Conservation (phyloP, 1,284 basidiomycete genomes). For the Cutaneotrichosporon sp. region DNA sequence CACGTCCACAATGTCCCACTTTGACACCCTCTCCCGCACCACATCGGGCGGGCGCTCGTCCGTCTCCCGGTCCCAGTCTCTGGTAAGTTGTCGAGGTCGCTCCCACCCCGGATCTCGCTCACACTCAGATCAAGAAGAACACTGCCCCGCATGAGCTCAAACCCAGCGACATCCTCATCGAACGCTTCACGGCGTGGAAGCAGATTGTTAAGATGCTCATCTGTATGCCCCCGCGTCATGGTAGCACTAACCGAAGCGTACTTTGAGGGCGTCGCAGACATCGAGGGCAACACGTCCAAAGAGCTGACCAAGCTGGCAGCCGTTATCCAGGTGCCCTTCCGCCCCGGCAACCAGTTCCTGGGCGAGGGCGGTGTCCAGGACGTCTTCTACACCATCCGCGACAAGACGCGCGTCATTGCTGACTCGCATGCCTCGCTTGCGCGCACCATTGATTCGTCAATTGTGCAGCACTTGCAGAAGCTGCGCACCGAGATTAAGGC, state of each 20-base stretch:
- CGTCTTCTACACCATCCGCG: conserved; percentile 87
- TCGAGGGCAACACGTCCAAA: conserved; percentile 90
- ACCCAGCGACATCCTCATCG: conserved; percentile 95
- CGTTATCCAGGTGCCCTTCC: conserved; percentile 96
- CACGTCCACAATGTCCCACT: conserved; percentile 47
- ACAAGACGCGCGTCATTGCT: conserved; percentile 90
- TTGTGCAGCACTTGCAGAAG: conserved; percentile 97
- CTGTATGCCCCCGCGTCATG: conserved; percentile 44
- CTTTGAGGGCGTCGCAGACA: conserved; percentile 82
- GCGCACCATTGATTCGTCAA: conserved; percentile 92
- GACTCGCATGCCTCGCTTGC: conserved; percentile 97
- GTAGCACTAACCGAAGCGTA: conserved; percentile 42
- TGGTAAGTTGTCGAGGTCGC: conserved; percentile 50
- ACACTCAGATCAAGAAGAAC: conserved; percentile 73
- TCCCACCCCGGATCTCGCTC: not conserved
- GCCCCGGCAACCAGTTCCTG: conserved; percentile 90
- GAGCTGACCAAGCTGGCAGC: conserved; percentile 95
- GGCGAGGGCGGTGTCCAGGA: conserved; percentile 92
- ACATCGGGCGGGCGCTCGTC: conserved; percentile 67
- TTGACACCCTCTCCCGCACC: conserved; percentile 55
- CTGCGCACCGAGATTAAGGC: conserved; percentile 93
- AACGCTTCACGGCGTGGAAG: conserved; percentile 68
- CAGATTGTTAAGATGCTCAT: conserved; percentile 91
- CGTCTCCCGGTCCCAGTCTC: conserved; percentile 70
- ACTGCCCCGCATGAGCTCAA: conserved; percentile 83